phyloP scores from a whole-genome alignment of 2,329 filamentous ascomycete genomes.

The Aureobasidium sp. region DNA sequence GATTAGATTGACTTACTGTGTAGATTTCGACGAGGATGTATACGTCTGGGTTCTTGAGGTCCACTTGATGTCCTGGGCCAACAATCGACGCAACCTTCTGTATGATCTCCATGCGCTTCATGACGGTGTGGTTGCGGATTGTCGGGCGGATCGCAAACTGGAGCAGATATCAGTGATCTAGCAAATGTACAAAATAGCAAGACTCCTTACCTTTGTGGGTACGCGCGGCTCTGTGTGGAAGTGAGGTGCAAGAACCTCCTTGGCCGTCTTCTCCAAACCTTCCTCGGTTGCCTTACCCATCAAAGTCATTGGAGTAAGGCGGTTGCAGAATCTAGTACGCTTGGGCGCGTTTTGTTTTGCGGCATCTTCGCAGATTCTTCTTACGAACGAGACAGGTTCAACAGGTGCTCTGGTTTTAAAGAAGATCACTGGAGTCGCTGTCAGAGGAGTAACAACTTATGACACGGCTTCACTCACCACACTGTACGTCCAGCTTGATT shows the following conservation, averaged over 20 bases:
- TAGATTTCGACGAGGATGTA: constrained; percentile 74
- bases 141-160: constrained; percentile 75
- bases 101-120: constrained; percentile 63
- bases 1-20: constrained; percentile 48
- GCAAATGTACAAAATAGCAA: no score
- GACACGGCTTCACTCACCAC: constrained; percentile 33
- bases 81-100: constrained; percentile 60
- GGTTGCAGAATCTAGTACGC: constrained; percentile 50
- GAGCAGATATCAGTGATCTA: neutral
- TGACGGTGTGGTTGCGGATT: constrained; percentile 61
- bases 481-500: constrained; percentile 47
- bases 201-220: constrained; percentile 41
- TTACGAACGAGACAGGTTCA: constrained; percentile 52
- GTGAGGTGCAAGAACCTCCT: constrained; percentile 52
- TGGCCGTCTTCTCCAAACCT: constrained; percentile 57
- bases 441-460: neutral
- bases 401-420: constrained; percentile 49
- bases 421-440: constrained; percentile 41
- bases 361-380: constrained; percentile 50
- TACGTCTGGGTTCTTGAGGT: constrained; percentile 68
- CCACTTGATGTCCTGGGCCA: constrained; percentile 62
- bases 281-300: constrained; percentile 60
- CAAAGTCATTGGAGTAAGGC: constrained; percentile 51
- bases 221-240: constrained; percentile 48
- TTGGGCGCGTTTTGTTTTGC: constrained; percentile 41